phyloP scores from a whole-genome alignment of 441 rosid genomes.

The Theobroma grandiflorum region DNA sequence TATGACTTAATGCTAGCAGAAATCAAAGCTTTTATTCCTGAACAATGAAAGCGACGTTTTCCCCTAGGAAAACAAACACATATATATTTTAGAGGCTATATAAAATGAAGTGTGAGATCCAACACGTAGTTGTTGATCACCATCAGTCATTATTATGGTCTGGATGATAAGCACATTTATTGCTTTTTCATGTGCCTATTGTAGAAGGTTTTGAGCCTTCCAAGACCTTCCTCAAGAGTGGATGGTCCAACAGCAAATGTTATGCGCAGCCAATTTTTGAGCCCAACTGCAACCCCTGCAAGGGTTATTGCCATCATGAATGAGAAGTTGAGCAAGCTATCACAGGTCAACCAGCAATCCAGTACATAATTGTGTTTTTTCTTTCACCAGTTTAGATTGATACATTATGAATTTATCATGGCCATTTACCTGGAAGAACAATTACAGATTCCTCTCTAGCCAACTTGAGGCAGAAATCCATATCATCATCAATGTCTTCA shows the following conservation, averaged over 20 bases:
- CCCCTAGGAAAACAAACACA: not conserved
- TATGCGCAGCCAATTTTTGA: slow-evolving; percentile 66
- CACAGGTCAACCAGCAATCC: not conserved
- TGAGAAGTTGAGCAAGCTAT: not conserved
- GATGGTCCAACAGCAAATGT: slow-evolving; percentile 66
- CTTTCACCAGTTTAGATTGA: not conserved
- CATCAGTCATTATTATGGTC: slow-evolving; percentile 47
- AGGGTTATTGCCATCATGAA: not conserved
- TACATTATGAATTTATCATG: slow-evolving; percentile 54
- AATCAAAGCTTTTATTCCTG: not conserved
- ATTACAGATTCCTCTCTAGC: slow-evolving; percentile 64
- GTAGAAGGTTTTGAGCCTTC: slow-evolving; percentile 59
- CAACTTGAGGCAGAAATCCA: slow-evolving; percentile 58
- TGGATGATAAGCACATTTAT: slow-evolving; percentile 27
- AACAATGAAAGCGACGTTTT: not conserved
- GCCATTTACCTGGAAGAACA: slow-evolving; percentile 55
- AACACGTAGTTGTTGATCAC: slow-evolving; percentile 21
- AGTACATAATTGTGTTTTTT: not conserved
- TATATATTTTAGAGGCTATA: not conserved
- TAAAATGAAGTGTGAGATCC: slow-evolving; percentile 17
- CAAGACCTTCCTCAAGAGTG: slow-evolving; percentile 58
- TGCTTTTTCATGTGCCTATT: slow-evolving; percentile 49
- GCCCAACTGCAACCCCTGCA: slow-evolving; percentile 69
- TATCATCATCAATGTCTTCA: slow-evolving; percentile 56
- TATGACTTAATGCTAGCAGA: not conserved